Percentiles rank a stretch among this genome's conserved stretches.
These are phyloP conservation scores for Pterula multifida DNA, from an alignment of 1,284 basidiomycete species.

Conservation along the genomic window DNA sequence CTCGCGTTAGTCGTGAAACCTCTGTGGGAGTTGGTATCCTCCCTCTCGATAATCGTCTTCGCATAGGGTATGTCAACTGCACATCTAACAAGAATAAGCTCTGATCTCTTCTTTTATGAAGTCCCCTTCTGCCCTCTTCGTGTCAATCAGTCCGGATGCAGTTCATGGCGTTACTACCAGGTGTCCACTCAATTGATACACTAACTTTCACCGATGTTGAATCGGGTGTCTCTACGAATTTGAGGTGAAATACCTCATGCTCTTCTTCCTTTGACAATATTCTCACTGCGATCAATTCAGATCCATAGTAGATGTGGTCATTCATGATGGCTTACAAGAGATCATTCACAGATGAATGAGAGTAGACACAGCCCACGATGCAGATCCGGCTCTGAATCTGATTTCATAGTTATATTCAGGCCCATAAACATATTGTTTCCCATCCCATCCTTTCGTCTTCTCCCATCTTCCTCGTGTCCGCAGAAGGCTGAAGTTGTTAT, in stretches of 20 bases:
- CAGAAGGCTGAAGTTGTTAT: background rate
- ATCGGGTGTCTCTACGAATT: conserved; percentile 58
- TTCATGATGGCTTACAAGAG: conserved; percentile 40
- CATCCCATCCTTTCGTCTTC: background rate
- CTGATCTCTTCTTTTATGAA: conserved; percentile 18
- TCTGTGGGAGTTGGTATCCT: conserved; percentile 45
- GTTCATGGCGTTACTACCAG: conserved; percentile 71
- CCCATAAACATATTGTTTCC: no score
- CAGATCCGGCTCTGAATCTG: no score
- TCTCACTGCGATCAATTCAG: no score
- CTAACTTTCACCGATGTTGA: conserved; percentile 67
- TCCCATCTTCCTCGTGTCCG: no score
- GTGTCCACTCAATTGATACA: conserved; percentile 67
- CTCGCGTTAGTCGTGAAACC: conserved; percentile 23
- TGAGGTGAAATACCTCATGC: conserved; percentile 36
- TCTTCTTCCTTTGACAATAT: background rate
- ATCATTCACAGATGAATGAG: no score
- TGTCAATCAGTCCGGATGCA: conserved; percentile 82
- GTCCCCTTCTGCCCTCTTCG: conserved; percentile 68
- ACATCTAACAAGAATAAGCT: conserved; percentile 6
- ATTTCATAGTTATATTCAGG: no score
- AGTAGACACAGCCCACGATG: no score
- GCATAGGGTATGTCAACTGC: conserved; percentile 53
- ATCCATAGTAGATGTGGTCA: conserved; percentile 55
- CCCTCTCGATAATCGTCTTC: conserved; percentile 70